Percentiles rank a stretch among this genome's conserved stretches.
phyloP scores from a whole-genome alignment of 192 early-diverging fungal species.

The Backusella psychrophila region DNA sequence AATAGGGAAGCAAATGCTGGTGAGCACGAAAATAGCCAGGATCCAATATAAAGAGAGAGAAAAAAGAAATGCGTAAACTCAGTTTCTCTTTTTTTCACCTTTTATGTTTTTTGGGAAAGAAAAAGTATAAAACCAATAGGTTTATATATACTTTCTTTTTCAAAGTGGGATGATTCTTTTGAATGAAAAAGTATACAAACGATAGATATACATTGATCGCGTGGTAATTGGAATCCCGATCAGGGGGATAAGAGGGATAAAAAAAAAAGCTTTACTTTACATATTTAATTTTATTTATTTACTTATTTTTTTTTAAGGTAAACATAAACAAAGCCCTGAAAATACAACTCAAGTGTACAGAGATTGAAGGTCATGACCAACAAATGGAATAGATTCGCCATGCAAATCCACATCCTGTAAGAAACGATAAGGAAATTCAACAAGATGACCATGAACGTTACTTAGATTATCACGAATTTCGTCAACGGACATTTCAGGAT shows the following conservation, averaged over 20 bases:
- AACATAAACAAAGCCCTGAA: background rate
- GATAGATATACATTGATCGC: background rate
- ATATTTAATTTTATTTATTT: background rate
- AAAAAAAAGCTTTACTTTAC: background rate
- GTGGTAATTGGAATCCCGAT: background rate
- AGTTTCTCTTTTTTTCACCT: background rate
- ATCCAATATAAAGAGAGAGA: background rate
- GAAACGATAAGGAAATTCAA: conserved; percentile 52
- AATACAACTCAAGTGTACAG: conserved; percentile 31
- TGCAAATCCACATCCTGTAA: conserved; percentile 47
- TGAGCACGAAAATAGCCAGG: background rate
- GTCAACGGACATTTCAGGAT: conserved; percentile 44
- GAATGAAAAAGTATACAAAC: background rate
- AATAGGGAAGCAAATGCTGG: background rate
- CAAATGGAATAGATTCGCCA: conserved; percentile 33
- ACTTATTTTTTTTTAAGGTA: background rate
- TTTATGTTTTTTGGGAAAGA: background rate
- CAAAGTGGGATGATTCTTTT: background rate
- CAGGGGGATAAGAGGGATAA: background rate
- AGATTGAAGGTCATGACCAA: conserved; percentile 26
- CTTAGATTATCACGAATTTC: conserved; percentile 35
- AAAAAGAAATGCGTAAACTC: background rate
- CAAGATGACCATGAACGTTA: conserved; percentile 53
- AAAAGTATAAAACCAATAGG: background rate
- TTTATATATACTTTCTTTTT: background rate